Evolutionary conservation across 352 stramenopile genomes (phyloP), one percentile per base, ranked within the genome.

Genomic region (Phytophthora vignae): DNA sequence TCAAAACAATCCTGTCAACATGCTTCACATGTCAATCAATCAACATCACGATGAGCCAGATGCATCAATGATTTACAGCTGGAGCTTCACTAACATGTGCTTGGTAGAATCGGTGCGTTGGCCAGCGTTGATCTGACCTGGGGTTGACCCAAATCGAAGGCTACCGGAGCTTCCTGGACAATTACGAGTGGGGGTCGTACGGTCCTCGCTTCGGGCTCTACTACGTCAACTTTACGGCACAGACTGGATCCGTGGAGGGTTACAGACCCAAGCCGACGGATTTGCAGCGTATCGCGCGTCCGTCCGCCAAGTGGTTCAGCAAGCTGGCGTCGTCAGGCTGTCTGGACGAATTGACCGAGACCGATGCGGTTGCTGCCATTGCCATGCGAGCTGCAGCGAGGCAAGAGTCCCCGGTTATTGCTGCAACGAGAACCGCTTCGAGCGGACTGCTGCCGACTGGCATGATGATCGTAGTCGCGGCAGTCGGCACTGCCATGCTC

Each of bases 131-230:
- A 31, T 31, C 27, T 31, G 27, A 31, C 27, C 27, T 31, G 27
- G 27, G 27, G 27, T 31, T 4, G 27, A 31, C 27, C 27, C 27
- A 31, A 31, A 31, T 31, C 27, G 27, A 31, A 31, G 27, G 27
- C 27, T 31, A 31, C 27, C 27, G 95, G 94, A 92, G 77, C 54
- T 77, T 98, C n/a, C 73, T 98, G 61, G 94, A 98, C 76, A 98
- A 98, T 64, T 98, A 97, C 74, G 95, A 99, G 73, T 99, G 96
- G 96, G 79, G 93, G 3, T 87, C 77, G 27, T 90, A 81, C 64
- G 69, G 77, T 42, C 76, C 80, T 44, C 80, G 80, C 40, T 88
- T 82, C 64, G 77, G 77, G 0, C 69, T 84, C 22, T 80, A 74
- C 55, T 74, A 80, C 42, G 74, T 85, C 5, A 77, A 84, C 29